phyloP scores from a whole-genome alignment of 257 asterid genomes.

The Salvia miltiorrhiza region DNA sequence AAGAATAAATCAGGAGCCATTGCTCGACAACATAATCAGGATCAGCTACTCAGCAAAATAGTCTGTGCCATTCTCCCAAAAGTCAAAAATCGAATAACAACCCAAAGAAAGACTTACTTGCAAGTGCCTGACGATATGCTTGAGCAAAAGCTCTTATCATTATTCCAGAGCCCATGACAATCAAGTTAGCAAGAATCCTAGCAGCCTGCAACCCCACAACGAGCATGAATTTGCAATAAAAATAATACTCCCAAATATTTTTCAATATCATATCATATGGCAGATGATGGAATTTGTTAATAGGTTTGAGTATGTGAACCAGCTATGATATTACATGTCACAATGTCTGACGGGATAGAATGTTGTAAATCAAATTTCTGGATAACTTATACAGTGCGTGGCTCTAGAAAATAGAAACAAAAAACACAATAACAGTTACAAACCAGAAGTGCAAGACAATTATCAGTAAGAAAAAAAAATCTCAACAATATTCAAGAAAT shows the following conservation, averaged over 20 bases:
- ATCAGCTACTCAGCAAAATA: neutral
- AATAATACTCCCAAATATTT: neutral
- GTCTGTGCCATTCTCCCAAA: neutral
- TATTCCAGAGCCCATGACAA: conserved; percentile 61
- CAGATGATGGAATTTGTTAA: neutral
- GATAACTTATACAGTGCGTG: neutral
- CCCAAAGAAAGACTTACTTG: conserved; percentile 40
- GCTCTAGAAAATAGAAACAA: neutral
- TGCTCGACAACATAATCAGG: neutral
- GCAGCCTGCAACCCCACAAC: conserved; percentile 46
- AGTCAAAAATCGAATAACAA: neutral
- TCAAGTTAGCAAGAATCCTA: conserved; percentile 54
- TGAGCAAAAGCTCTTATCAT: conserved; percentile 60
- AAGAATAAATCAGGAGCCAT: neutral
- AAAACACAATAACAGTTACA: neutral
- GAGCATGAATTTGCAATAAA: neutral
- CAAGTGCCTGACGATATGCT: conserved; percentile 77
- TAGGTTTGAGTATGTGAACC: neutral
- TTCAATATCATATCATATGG: neutral
- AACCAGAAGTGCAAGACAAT: neutral
- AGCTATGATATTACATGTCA: neutral
- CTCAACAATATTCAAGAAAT: neutral
- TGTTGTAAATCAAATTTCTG: neutral
- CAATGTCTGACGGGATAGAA: neutral
- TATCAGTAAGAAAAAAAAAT: neutral